A percentile compares a stretch with the other conserved stretches of the same genome.
phyloP scores from a whole-genome alignment of 2,329 filamentous ascomycete species.

The Kalmusia sp. region DNA sequence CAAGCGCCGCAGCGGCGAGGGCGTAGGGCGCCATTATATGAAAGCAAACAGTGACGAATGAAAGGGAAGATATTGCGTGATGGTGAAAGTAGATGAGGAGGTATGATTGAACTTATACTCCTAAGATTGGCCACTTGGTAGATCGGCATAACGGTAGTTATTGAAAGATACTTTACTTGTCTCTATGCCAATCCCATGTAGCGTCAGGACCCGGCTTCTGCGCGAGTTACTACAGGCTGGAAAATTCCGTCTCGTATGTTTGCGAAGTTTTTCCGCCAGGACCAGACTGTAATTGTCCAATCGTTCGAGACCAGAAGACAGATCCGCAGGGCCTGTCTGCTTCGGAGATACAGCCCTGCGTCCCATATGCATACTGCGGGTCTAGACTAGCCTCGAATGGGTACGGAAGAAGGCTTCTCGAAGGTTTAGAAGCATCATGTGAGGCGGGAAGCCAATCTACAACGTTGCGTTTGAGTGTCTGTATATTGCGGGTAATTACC shows the following conservation, averaged over 20 bases:
- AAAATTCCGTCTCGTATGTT: neutral
- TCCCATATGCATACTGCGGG: neutral
- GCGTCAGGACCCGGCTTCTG: neutral
- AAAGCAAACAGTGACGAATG: conserved; percentile 10
- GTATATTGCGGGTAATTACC: conserved; percentile 9
- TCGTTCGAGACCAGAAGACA: neutral
- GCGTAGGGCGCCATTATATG: conserved; percentile 32
- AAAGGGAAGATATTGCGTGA: conserved; percentile 7
- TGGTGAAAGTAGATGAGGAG: conserved; percentile 2
- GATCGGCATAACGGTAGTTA: conserved; percentile 13
- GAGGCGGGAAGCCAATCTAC: neutral
- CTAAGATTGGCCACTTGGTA: neutral
- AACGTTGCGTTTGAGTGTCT: neutral
- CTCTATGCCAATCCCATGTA: neutral
- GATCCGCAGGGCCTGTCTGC: neutral
- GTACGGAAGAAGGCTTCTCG: conserved; percentile 8
- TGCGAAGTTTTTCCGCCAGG: neutral
- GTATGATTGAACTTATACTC: conserved; percentile 13
- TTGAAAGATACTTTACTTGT: conserved; percentile 13
- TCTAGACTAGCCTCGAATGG: neutral
- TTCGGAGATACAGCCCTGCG: conserved; percentile 4
- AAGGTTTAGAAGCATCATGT: conserved; percentile 8
- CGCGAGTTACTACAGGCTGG: neutral
- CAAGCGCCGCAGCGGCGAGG: conserved; percentile 32
- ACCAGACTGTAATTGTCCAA: neutral